Conservation (phyloP, 2,329 filamentous ascomycete genomes). For the Teratosphaeria pseudoeucalypti region DNA sequence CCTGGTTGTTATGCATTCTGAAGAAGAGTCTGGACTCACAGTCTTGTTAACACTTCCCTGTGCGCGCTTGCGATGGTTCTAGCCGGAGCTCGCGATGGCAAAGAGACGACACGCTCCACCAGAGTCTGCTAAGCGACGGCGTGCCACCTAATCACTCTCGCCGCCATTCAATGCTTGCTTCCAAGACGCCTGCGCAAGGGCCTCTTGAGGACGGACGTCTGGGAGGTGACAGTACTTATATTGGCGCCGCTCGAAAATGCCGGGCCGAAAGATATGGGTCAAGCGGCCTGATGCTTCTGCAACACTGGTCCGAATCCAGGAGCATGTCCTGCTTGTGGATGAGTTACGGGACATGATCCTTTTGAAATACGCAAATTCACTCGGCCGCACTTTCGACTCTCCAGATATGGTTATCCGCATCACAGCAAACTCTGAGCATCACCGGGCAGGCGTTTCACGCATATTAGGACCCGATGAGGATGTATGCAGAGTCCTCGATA, state of each 20-base stretch:
- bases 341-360: constrained; percentile 88
- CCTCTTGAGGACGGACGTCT: neutral
- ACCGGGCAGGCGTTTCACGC: constrained; percentile 42
- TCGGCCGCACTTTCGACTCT: constrained; percentile 79
- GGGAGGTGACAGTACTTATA: neutral
- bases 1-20: neutral
- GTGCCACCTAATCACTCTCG: neutral
- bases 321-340: constrained; percentile 77
- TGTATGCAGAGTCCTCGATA: constrained; percentile 66
- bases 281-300: constrained; percentile 75
- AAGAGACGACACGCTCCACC: neutral
- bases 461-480: constrained; percentile 75
- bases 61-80: neutral
- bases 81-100: neutral
- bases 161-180: neutral
- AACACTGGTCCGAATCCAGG: constrained; percentile 72
- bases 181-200: neutral
- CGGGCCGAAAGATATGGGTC: constrained; percentile 80
- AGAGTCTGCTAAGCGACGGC: neutral
- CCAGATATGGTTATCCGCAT: constrained; percentile 81
- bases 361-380: constrained; percentile 84
- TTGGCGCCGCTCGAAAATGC: neutral
- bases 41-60: no score
- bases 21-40: neutral
- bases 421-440: constrained; percentile 25